These are phyloP conservation scores for Coleophoma cylindrospora DNA, from an alignment of 2,329 filamentous ascomycete species.

Conservation along the genomic window DNA sequence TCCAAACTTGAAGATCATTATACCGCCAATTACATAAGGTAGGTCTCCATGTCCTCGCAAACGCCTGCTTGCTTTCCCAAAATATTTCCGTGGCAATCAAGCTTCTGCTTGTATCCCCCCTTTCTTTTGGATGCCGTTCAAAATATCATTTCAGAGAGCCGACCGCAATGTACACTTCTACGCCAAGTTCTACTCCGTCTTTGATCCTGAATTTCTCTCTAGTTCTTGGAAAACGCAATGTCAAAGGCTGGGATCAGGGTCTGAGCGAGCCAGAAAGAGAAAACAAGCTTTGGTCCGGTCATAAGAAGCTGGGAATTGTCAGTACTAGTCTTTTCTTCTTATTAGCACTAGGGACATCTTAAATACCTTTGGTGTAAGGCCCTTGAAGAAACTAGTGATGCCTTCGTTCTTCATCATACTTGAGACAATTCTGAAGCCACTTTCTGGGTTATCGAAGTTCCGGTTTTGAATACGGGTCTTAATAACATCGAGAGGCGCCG, in stretches of 20 bases:
- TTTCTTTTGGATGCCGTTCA: too few species aligned
- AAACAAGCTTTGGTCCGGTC: slow-evolving; percentile 98
- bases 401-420: slow-evolving; percentile 96
- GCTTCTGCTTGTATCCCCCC: too few species aligned
- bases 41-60: too few species aligned
- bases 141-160: too few species aligned
- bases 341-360: background rate
- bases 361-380: slow-evolving; percentile 78
- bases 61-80: too few species aligned
- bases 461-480: slow-evolving; percentile 98
- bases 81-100: too few species aligned
- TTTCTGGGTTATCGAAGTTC: slow-evolving; percentile 97
- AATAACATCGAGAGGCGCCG: slow-evolving; percentile 94
- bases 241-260: slow-evolving; percentile 93
- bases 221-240: slow-evolving; percentile 35
- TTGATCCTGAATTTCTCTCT: background rate
- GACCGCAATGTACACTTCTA: too few species aligned
- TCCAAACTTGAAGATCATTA: too few species aligned
- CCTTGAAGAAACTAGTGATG: slow-evolving; percentile 89
- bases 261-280: slow-evolving; percentile 99
- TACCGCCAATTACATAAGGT: too few species aligned
- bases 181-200: too few species aligned
- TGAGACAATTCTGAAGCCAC: slow-evolving; percentile 82
- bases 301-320: slow-evolving; percentile 68
- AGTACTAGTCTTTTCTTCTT: background rate